Evolutionary conservation across 1,139 yeast genomes (phyloP), one percentile per base, ranked within the genome.

Genomic region (Yamadazyma taylorii): DNA sequence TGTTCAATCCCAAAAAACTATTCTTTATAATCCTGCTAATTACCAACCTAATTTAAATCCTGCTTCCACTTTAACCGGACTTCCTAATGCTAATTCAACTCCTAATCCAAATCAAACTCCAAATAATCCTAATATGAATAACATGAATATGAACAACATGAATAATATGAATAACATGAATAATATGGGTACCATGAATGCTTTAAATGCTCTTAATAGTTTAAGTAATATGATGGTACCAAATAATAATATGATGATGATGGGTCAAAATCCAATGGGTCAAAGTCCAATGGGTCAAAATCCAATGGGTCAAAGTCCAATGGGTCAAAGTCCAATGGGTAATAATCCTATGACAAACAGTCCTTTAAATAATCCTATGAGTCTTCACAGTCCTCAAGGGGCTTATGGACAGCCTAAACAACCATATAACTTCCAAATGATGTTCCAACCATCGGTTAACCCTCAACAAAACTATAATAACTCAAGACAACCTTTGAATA

Each of bases 21-120:
- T 82, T 2, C 81, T 69, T 52, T 84, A 84, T 56, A 81, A 81
- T 51, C 89, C 90, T 3, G 81, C 81, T 3, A 75, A 73, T 47
- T 65, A 60, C 41, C 68, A 63, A 37, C 72, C 52, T 4, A 39
- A 38, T 17, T 35, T 38, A 7, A 39, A 39, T 26, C 42, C 48
- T 11, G 35, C 32, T 11, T 25, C 38, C 19, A 44, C 49, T 2
- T 41, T 47, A 17, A 37, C 43, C 8, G 50, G 51, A 13, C 40
- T 43, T 30, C 38, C 38, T 29, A 38, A 19, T 28, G 29, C 29
- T n/a, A 36, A 32, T 32, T 36, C 58, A 37, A 41, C 31, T 17
- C 25, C 11, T n/a, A 33, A 19, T n/a, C 17, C 34, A 36, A 40
- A 40, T 27, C 34, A 31, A 23, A 31, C 34, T 38, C 30, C 27